These are phyloP conservation scores for Coccomyxa sp. DNA, from an alignment of 139 green algal genomes.

Conservation along the genomic window DNA sequence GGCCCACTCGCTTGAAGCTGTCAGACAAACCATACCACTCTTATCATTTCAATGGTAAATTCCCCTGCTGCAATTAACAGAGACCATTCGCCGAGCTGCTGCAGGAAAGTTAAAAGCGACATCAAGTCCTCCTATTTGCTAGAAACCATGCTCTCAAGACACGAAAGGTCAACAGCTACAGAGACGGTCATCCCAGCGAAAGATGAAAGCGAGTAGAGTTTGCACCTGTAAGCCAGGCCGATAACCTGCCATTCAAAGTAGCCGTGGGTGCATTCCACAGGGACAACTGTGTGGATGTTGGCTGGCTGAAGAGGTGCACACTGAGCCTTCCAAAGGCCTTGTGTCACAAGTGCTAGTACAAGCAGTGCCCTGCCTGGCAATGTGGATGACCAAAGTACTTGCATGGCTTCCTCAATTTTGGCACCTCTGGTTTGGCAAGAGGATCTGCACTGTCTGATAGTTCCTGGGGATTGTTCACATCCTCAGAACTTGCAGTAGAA, in stretches of 20 bases:
- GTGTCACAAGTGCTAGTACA: no score
- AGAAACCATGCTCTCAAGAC: neutral
- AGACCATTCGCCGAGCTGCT: neutral
- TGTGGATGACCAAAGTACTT: no score
- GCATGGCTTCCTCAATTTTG: no score
- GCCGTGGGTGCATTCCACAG: neutral
- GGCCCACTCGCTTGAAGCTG: constrained; percentile 39
- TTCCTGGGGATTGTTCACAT: no score
- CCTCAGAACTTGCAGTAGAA: no score
- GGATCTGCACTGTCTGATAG: no score
- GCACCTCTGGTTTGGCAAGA: no score
- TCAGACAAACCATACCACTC: neutral
- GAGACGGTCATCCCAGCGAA: no score
- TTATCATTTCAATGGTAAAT: neutral
- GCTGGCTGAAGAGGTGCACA: no score
- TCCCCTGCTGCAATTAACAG: neutral
- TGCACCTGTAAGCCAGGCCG: neutral
- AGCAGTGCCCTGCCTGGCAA: no score
- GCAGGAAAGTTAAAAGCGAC: neutral
- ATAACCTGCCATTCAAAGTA: neutral
- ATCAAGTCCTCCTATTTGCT: no score
- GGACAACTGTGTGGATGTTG: neutral
- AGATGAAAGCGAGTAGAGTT: neutral
- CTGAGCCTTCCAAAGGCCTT: no score
- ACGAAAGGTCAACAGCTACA: neutral